Evolutionary conservation across 192 early-diverging fungal genomes (phyloP), one percentile per base, ranked within the genome.

Genomic region (Paraglomus brasilianum): DNA sequence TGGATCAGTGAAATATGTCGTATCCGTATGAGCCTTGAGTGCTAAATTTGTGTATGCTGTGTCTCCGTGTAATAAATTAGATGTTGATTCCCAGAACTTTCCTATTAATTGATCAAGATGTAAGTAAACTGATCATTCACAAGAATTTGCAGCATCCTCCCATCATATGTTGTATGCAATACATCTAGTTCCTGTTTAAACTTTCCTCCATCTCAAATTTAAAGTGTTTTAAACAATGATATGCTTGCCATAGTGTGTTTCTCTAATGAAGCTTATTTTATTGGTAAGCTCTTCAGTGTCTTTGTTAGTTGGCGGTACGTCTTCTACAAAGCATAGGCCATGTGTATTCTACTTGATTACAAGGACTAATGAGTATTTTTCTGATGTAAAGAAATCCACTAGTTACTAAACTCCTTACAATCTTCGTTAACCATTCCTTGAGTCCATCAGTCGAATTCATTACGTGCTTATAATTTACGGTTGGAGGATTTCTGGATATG

Each of bases 1-100:
- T 7, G 92, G 92, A 63, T 94, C 92, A 0, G 92, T 92, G 67
- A 94, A 94, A 72, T 94, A 94, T 1, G 91, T 93, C 9, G 86
- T 91, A 74, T 94, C 92, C 0, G 91, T 94, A 65, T 94, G 92
- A 17, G 88, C 91, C 42, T 83, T 86, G 4, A 94, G 78, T 0
- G 83, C 85, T 8, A 93, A 49, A 48, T 74, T 76, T 7, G 92
- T 92, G 71, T 93, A 94, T 10, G 92, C 92, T 0, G 91, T 92
- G 75, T 94, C 92, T 57, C 85, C 92, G 76, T 92, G 90, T 36
- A 78, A 86, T 45, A 91, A 75, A 60, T 93, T 79, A 7, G 91
- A 75, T 5, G 87, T 88, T 46, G 93, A 89, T 22, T 88, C 88
- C 91, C 91, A 94, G 65, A 92, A 86, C 5, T 79, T 80, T 24